Evolutionary conservation across 805 yeast genomes (phyloP), one percentile per base, ranked within the genome.

Genomic region (Ogataea methanolica): DNA sequence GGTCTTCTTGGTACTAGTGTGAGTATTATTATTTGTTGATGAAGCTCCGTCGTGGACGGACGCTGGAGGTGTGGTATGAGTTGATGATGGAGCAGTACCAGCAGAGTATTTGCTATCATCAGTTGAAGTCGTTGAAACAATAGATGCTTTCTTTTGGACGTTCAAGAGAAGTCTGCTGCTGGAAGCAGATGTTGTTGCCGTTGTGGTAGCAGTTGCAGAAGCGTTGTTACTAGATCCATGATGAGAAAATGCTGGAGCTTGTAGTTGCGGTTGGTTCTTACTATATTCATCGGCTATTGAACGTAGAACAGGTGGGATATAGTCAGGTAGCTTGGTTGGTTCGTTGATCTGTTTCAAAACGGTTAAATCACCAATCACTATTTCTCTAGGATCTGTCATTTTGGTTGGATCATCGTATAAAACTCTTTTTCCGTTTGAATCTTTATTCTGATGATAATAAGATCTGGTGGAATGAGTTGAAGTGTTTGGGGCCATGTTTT

Each of bases 221-320:
- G 40, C 22, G 40, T 37, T 38, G 19, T 21, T 38, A 33, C 33
- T 40, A n/a, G 16, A 16, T 3, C 15, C 36, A 19, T 26, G 31
- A 26, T 26, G 31, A 5, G 31, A 26, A 26, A 26, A 12, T 1
- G 9, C 9, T 26, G 31, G 31, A 26, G 31, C 9, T 23, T 26
- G n/a, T 29, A 45, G 15, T 36, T 36, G n/a, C 19, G 45, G 17
- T n/a, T 8, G 37, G 14, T 35, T 37, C 43, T 23, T 8, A 43
- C 21, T 4, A 40, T 33, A 33, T 39, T 47, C 36, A 42, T 56
- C 39, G 14, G 42, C 29, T 9, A 79, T 31, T 11, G 80, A 79
- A 33, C 82, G 61, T 45, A 78, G 66, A 15, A 78, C 82, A 2
- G 82, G 79, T 5, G 83, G 83, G 2, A 73, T 63, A 56, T 74